Evolutionary conservation across 1,284 basidiomycete genomes (phyloP).

Genomic region (Stygiomarasmius scandens): DNA sequence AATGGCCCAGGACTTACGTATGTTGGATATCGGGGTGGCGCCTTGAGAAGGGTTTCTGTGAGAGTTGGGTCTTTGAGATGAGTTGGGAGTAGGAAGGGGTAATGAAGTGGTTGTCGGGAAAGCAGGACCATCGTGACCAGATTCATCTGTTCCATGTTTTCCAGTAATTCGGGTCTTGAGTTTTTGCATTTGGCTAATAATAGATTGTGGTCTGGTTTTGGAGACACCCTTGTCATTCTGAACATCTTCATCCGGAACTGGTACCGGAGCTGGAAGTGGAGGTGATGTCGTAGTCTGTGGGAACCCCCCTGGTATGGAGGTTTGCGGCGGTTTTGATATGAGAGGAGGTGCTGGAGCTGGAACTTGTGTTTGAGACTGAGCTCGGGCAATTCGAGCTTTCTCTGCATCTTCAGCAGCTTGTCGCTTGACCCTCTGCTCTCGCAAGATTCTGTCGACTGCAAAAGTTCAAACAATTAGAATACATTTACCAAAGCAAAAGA

Average conservation of each 20-base stretch:
- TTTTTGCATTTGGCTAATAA: neutral
- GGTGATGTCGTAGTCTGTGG: neutral
- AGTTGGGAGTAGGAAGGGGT: neutral
- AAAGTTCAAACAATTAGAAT: neutral
- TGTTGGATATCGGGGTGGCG: constrained; percentile 63
- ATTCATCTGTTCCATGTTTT: neutral
- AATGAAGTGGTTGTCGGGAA: neutral
- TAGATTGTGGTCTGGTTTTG: neutral
- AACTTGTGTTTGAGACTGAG: too few relatives aligned
- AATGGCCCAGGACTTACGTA: constrained; percentile 45
- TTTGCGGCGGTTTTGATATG: neutral
- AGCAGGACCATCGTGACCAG: neutral
- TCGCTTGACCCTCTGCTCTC: constrained; percentile 59
- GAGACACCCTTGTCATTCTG: neutral
- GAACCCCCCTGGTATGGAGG: neutral
- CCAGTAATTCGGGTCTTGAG: neutral
- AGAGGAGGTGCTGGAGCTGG: constrained; percentile 2
- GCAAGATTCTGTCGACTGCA: constrained; percentile 87
- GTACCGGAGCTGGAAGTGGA: neutral
- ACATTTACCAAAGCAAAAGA: neutral
- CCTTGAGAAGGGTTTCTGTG: constrained; percentile 6
- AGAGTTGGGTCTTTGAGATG: neutral
- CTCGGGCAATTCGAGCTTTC: constrained; percentile 10
- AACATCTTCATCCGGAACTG: neutral
- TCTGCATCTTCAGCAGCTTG: constrained; percentile 27